These are phyloP conservation scores for Chondrus crispus DNA, from an alignment of 23 red algal species.

Conservation along the genomic window DNA sequence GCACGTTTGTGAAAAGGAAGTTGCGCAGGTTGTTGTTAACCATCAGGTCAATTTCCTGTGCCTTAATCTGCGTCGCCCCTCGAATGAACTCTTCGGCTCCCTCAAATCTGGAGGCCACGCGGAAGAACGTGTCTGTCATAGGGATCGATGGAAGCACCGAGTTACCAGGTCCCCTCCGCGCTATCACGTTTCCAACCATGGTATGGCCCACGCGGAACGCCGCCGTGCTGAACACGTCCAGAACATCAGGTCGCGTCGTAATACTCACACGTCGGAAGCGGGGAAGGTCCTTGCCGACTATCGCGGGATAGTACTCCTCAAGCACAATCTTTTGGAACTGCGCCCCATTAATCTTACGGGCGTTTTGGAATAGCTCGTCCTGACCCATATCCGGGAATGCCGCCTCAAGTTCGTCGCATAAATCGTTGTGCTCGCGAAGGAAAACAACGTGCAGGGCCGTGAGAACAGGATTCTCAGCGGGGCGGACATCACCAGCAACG, in stretches of 20 bases:
- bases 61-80: not conserved
- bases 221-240: constrained; percentile 55
- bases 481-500: not conserved
- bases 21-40: constrained; percentile 15
- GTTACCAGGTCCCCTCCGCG: not conserved
- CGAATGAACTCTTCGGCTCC: not conserved
- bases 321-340: not conserved
- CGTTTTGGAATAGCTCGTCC: not conserved
- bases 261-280: too few species aligned
- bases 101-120: not conserved
- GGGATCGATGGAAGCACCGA: not conserved
- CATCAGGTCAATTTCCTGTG: constrained; percentile 8
- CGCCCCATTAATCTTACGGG: not conserved
- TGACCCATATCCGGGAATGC: not conserved
- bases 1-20: constrained; percentile 21
- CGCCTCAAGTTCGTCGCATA: not conserved
- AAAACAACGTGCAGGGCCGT: not conserved
- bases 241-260: too few species aligned
- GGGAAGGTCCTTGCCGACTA: not conserved
- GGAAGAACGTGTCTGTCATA: constrained; percentile 14
- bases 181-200: not conserved
- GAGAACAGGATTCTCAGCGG: not conserved
- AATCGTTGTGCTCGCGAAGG: constrained; percentile 20
- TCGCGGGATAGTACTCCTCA: not conserved
- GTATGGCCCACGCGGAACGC: constrained; percentile 48